These are phyloP conservation scores for Cladophialophora exuberans DNA, from an alignment of 2,329 filamentous ascomycete genomes.

Conservation along the genomic window DNA sequence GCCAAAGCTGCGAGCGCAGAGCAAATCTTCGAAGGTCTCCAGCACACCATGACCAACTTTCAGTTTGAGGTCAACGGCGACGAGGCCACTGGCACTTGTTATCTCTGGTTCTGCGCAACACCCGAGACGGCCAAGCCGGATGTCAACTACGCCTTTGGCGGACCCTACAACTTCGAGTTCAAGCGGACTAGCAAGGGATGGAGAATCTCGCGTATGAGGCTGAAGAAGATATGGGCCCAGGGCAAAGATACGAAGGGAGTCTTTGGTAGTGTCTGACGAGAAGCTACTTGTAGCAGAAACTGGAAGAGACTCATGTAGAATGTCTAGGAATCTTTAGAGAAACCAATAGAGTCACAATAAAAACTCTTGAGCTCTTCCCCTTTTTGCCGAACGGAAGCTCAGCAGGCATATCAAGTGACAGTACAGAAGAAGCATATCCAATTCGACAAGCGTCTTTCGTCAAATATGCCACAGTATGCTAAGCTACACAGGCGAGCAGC, in stretches of 20 bases:
- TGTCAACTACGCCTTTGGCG: slow-evolving; percentile 16
- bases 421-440: too few relatives aligned
- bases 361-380: too few relatives aligned
- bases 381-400: too few relatives aligned
- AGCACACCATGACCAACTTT: slow-evolving; percentile 23
- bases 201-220: slow-evolving; percentile 12
- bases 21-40: slow-evolving; percentile 12
- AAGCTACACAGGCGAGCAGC: too few relatives aligned
- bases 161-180: slow-evolving; percentile 18
- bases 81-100: slow-evolving; percentile 9
- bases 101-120: slow-evolving; percentile 19
- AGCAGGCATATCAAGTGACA: too few relatives aligned
- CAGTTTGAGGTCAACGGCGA: slow-evolving; percentile 17
- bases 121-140: slow-evolving; percentile 13
- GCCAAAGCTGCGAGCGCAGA: slow-evolving; percentile 16
- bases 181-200: slow-evolving; percentile 11
- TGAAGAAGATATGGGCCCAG: slow-evolving; percentile 16
- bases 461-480: too few relatives aligned
- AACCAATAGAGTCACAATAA: too few relatives aligned
- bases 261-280: too few relatives aligned
- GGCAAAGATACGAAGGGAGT: slow-evolving; percentile 14
- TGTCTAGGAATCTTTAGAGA: too few relatives aligned
- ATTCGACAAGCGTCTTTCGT: too few relatives aligned
- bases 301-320: too few relatives aligned
- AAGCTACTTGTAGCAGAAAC: too few relatives aligned